Evolutionary conservation across 345 rosid genomes (phyloP), one percentile per base, ranked within the genome.

Genomic region (Carallia pectinifolia): DNA sequence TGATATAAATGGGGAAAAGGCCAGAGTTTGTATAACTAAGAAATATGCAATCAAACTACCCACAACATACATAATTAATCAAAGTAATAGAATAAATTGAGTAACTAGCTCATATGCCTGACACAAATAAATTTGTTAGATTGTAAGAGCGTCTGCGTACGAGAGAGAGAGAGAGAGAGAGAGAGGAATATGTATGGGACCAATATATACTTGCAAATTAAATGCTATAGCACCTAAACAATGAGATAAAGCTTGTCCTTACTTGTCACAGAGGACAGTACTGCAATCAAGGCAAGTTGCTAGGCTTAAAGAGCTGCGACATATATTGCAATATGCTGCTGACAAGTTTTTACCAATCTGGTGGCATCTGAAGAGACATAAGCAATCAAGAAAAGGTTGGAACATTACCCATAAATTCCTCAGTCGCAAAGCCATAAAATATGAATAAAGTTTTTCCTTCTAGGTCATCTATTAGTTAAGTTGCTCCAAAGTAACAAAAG

Each of bases 241-340:
- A n/a, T 19, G 36, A 58, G 60, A 69, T 34, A 67, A 2, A 53
- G 38, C 48, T 58, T 50, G 53, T 33, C 34, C 84, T 77, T 80
- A 89, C 95, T 75, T 76, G 74, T 89, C 95, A 66, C 95, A 89
- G 48, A 87, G 67, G 44, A 86, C 79, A 58, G 73, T 72, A 69
- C 77, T 80, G 67, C 95, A 87, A 48, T 84, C 79, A 61, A 89
- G 84, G 80, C 95, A 89, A 36, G 90, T 83, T 13, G 87, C 90
- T 73, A 89, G 71, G 72, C 84, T 75, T 66, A 80, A 66, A 61
- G 86, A 78, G 78, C 85, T 58, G 39, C 77, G 74, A 69, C 95
- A 89, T n/a, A 50, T 64, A 73, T 76, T 80, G 77, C 95, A 89
- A 68, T 71, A 81, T 80, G 91, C 81, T 40, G 54, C 58, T 39